Evolutionary conservation across 176 grass and related monocot genomes (phyloP).

Genomic region (Avena eriantha): DNA sequence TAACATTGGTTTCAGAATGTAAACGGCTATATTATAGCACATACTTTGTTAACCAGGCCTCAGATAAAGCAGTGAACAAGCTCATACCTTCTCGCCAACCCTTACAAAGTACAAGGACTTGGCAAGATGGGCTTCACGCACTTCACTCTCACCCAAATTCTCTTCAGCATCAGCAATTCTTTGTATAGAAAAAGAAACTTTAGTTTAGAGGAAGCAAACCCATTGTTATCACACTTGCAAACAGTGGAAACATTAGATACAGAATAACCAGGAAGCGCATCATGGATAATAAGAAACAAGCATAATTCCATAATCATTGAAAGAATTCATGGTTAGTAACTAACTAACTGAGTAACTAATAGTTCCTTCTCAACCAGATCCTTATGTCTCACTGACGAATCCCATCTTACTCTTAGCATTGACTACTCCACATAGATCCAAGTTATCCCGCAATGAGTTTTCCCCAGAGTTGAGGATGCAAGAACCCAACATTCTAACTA

Average conservation of each 20-base stretch:
- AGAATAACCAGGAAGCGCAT: background rate
- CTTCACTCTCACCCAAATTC: slow-evolving; percentile 96
- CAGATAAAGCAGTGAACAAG: background rate
- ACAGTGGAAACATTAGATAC: background rate
- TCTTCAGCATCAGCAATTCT: slow-evolving; percentile 98
- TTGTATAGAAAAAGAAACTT: slow-evolving; percentile 8
- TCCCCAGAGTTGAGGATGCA: background rate
- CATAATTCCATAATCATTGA: background rate
- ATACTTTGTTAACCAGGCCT: background rate
- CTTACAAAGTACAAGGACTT: slow-evolving; percentile 55
- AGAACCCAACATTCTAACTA: background rate
- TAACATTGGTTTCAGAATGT: slow-evolving; percentile 19
- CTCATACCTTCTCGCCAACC: too few species aligned
- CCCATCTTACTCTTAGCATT: background rate
- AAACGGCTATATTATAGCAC: background rate
- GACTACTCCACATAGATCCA: background rate
- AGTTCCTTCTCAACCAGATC: slow-evolving; percentile 2
- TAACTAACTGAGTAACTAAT: background rate
- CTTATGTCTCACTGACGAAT: background rate
- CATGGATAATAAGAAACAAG: slow-evolving; percentile 1
- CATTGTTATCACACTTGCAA: background rate
- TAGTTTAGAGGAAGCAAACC: slow-evolving; percentile 23
- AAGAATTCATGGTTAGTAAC: background rate
- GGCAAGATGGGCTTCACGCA: slow-evolving; percentile 92
- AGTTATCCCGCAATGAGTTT: background rate